These are phyloP conservation scores for Gremmenia infestans DNA, from an alignment of 2,329 filamentous ascomycete species.

Conservation along the genomic window DNA sequence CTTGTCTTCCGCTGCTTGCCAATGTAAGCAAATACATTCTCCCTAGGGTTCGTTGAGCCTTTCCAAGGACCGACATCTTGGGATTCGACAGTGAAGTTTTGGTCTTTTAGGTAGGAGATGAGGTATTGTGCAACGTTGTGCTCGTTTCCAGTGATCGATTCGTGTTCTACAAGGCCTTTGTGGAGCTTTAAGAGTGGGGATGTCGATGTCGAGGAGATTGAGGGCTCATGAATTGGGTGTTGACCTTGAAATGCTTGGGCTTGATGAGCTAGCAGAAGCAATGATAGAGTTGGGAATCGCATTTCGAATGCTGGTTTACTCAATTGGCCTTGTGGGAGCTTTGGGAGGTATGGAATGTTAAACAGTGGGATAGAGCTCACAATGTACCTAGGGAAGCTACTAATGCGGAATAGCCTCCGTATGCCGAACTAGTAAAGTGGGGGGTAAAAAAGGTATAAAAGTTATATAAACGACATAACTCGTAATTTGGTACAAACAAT, in stretches of 20 bases:
- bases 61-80: slow-evolving; percentile 39
- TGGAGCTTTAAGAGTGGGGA: slow-evolving; percentile 52
- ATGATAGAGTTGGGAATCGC: neutral
- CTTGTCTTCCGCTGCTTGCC: slow-evolving; percentile 44
- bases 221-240: neutral
- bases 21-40: slow-evolving; percentile 60
- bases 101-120: slow-evolving; percentile 47
- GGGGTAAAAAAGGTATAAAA: neutral
- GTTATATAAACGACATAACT: neutral
- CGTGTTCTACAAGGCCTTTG: slow-evolving; percentile 54
- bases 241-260: neutral
- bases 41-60: slow-evolving; percentile 6
- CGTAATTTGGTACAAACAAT: too few relatives aligned
- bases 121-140: slow-evolving; percentile 54
- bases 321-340: neutral
- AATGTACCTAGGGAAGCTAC: neutral
- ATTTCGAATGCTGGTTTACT: neutral
- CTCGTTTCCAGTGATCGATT: slow-evolving; percentile 60
- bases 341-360: neutral
- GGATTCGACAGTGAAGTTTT: slow-evolving; percentile 58
- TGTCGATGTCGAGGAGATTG: slow-evolving; percentile 4
- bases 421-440: neutral
- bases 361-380: neutral
- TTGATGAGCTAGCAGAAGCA: neutral
- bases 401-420: neutral